Conservation (phyloP, 2,329 filamentous ascomycete genomes). For the Pseudocercospora fuligena region DNA sequence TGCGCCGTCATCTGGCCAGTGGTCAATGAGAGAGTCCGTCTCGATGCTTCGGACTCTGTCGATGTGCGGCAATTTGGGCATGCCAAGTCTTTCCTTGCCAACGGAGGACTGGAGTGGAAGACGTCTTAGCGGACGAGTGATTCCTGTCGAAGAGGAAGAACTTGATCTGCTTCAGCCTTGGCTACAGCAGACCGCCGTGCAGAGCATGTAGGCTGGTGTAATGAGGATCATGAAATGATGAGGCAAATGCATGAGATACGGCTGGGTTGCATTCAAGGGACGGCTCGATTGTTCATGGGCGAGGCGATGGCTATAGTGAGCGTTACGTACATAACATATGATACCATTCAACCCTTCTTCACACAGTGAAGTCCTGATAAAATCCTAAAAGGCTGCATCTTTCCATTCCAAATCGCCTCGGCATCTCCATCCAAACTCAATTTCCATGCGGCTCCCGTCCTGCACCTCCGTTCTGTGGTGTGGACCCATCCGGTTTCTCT, state of each 20-base stretch:
- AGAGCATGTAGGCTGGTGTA: background rate
- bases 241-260: constrained; percentile 1
- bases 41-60: constrained; percentile 39
- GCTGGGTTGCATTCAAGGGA: background rate
- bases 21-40: constrained; percentile 35
- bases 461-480: background rate
- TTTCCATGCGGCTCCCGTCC: background rate
- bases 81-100: constrained; percentile 31
- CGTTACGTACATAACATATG: background rate
- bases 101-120: constrained; percentile 27
- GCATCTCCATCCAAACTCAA: background rate
- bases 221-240: background rate
- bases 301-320: background rate
- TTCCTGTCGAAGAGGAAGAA: constrained; percentile 25
- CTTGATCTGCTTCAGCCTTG: constrained; percentile 30
- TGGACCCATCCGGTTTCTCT: too few species aligned
- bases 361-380: too few species aligned
- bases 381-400: too few species aligned
- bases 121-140: constrained; percentile 25
- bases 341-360: background rate
- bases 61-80: constrained; percentile 36
- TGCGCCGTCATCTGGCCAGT: constrained; percentile 23
- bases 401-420: background rate
- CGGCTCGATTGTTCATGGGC: background rate
- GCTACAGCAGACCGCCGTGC: constrained; percentile 16